Evolutionary conservation across 2,329 filamentous ascomycete species (phyloP).

Genomic region (Trichophyton benhamiae): DNA sequence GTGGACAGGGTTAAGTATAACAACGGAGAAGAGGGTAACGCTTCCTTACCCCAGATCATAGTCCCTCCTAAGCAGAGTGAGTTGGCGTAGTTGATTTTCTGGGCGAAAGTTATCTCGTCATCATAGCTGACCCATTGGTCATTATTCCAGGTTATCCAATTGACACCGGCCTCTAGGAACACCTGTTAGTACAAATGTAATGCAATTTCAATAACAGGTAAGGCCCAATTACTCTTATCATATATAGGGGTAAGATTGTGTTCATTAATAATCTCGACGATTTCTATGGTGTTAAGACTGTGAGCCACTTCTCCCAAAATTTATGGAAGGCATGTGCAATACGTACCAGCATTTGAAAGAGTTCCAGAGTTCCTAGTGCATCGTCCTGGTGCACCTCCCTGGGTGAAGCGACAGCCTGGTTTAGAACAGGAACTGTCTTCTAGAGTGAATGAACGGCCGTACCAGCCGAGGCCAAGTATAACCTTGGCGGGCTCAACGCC

Average conservation of each 20-base stretch:
- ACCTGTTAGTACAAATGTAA: background rate
- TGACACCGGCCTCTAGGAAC: conserved; percentile 12
- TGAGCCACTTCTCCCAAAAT: conserved; percentile 16
- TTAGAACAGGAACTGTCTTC: conserved; percentile 11
- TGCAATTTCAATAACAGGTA: background rate
- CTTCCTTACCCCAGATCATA: background rate
- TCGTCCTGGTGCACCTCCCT: conserved; percentile 17
- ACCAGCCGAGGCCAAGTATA: conserved; percentile 34
- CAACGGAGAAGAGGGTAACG: background rate
- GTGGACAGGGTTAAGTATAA: background rate
- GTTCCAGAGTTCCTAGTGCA: conserved; percentile 16
- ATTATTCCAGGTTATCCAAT: conserved; percentile 16
- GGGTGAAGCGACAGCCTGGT: conserved; percentile 18
- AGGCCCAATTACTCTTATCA: conserved; percentile 18
- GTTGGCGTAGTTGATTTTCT: conserved; percentile 25
- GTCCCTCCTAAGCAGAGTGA: conserved; percentile 22
- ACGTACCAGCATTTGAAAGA: background rate
- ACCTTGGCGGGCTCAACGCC: conserved; percentile 19
- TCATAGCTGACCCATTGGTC: conserved; percentile 24
- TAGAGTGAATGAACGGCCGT: conserved; percentile 32
- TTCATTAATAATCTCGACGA: conserved; percentile 12
- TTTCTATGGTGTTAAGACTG: conserved; percentile 24
- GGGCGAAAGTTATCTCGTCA: conserved; percentile 24
- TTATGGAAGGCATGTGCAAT: background rate
- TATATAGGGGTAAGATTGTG: conserved; percentile 6